Conservation (phyloP, 352 stramenopile genomes). For the Aphanomyces invadans region DNA sequence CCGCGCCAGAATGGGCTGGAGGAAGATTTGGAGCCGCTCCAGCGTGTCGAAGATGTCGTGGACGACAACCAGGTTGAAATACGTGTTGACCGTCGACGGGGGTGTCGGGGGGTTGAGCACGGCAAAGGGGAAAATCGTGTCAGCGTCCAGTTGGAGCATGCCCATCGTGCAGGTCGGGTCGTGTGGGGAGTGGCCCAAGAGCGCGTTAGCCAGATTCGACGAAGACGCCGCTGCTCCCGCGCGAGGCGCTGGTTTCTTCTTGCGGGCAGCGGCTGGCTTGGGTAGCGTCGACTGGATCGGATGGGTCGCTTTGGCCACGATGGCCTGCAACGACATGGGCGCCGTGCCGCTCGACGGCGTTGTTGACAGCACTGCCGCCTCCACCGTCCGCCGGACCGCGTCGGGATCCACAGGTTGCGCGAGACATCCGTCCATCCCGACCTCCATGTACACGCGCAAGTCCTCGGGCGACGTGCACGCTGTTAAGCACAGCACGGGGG, state of each 20-base stretch:
- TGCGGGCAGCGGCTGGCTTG: conserved; percentile 24
- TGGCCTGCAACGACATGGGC: conserved; percentile 35
- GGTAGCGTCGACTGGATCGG: conserved; percentile 30
- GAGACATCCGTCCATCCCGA: conserved; percentile 88
- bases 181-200: conserved; percentile 41
- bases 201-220: conserved; percentile 27
- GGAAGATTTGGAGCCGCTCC: conserved; percentile 90
- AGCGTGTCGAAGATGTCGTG: conserved; percentile 95
- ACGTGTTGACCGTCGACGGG: conserved; percentile 36
- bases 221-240: conserved; percentile 36
- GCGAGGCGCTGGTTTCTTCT: conserved; percentile 2
- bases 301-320: conserved; percentile 35
- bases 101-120: conserved; percentile 57
- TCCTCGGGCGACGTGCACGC: conserved; percentile 50
- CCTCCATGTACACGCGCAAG: conserved; percentile 81
- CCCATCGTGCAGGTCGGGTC: conserved; percentile 40
- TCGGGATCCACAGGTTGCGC: conserved; percentile 63
- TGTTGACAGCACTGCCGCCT: conserved; percentile 59
- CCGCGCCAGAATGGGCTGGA: conserved; percentile 78
- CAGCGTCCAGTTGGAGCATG: conserved; percentile 88
- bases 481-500: conserved; percentile 72
- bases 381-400: conserved; percentile 66
- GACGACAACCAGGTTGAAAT: conserved; percentile 93
- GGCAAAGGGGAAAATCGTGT: conserved; percentile 88
- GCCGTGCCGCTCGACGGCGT: conserved; percentile 26